phyloP scores from a whole-genome alignment of 1,139 yeast species.

The Pneumocystis oryctolagi region DNA sequence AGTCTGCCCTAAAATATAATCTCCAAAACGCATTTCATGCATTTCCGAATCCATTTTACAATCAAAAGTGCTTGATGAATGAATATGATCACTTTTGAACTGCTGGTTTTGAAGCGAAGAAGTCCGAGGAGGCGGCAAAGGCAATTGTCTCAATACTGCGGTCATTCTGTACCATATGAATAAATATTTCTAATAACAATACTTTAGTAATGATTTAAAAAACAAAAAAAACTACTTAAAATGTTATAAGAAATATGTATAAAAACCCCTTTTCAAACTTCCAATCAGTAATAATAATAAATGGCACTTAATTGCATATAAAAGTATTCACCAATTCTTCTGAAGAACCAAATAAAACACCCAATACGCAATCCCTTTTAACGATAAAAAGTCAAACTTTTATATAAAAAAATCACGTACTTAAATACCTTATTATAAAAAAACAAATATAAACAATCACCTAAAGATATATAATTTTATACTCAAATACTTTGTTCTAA shows the following conservation, averaged over 20 bases:
- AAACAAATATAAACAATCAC: background rate
- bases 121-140: background rate
- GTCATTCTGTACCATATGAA: background rate
- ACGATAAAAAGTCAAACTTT: background rate
- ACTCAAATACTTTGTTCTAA: background rate
- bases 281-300: background rate
- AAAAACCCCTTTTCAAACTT: too few relatives aligned
- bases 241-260: too few relatives aligned
- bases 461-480: background rate
- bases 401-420: background rate
- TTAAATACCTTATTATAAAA: background rate
- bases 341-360: background rate
- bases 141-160: background rate
- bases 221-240: too few relatives aligned
- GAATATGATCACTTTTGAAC: background rate
- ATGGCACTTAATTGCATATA: background rate
- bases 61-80: background rate
- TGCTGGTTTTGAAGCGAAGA: background rate
- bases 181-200: background rate
- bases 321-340: background rate
- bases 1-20: constrained; percentile 78
- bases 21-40: constrained; percentile 44
- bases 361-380: background rate
- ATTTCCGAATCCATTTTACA: background rate
- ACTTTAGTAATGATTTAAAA: too few relatives aligned